Percentiles rank a stretch among this genome's conserved stretches.
These are phyloP conservation scores for Backusella circina DNA, from an alignment of 192 early-diverging fungal genomes.

Conservation along the genomic window DNA sequence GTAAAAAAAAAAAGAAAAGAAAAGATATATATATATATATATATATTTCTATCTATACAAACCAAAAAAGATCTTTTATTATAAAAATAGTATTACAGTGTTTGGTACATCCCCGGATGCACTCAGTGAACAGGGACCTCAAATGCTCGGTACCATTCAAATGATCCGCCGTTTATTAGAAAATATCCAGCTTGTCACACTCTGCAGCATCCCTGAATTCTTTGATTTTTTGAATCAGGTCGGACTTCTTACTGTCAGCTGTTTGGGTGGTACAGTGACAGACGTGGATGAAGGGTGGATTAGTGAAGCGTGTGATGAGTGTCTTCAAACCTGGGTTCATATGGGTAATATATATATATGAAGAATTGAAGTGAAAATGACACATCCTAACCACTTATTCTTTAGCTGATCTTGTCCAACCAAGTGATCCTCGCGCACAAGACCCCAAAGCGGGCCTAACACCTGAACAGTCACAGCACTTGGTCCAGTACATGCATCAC, in stretches of 20 bases:
- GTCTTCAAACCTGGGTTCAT: slow-evolving; percentile 57
- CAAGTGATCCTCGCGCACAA: slow-evolving; percentile 5
- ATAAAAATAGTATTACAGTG: slow-evolving; percentile 20
- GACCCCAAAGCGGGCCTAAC: slow-evolving; percentile 3
- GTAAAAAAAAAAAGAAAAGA: slow-evolving; percentile 32
- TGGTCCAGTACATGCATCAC: slow-evolving; percentile 45
- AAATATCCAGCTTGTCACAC: slow-evolving; percentile 43
- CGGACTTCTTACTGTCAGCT: slow-evolving; percentile 50
- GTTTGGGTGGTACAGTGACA: slow-evolving; percentile 34
- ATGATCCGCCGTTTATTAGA: slow-evolving; percentile 56
- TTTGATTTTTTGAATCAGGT: slow-evolving; percentile 56
- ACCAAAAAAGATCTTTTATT: no score
- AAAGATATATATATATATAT: neutral
- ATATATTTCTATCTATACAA: no score
- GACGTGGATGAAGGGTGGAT: slow-evolving; percentile 49
- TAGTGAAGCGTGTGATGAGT: slow-evolving; percentile 59
- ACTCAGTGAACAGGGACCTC: slow-evolving; percentile 34
- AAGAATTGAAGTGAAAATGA: no score
- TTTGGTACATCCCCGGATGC: slow-evolving; percentile 22
- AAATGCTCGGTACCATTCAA: slow-evolving; percentile 45
- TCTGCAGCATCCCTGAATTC: slow-evolving; percentile 51
- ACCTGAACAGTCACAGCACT: slow-evolving; percentile 13
- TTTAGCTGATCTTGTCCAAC: slow-evolving; percentile 17
- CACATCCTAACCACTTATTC: neutral
- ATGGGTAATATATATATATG: slow-evolving; percentile 38